These are phyloP conservation scores for Pleurotus djamor DNA, from an alignment of 768 basidiomycete genomes.

Conservation along the genomic window DNA sequence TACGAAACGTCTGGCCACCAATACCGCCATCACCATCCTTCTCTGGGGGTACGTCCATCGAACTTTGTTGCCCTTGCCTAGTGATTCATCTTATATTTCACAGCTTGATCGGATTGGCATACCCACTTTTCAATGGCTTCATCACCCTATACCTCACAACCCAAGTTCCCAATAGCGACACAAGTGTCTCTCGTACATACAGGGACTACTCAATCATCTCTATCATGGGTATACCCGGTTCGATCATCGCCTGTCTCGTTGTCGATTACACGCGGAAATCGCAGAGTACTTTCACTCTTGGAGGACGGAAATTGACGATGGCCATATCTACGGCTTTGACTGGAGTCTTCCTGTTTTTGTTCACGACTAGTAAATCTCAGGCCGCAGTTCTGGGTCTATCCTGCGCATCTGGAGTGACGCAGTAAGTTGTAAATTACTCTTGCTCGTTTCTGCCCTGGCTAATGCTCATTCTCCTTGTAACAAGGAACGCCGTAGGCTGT, in stretches of 20 bases:
- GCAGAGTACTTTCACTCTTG: slow-evolving; percentile 27
- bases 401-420: slow-evolving; percentile 38
- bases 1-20: slow-evolving; percentile 37
- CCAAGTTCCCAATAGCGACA: slow-evolving; percentile 20
- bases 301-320: slow-evolving; percentile 46
- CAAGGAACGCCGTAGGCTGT: slow-evolving; percentile 32
- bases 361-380: slow-evolving; percentile 42
- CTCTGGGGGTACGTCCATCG: slow-evolving; percentile 42
- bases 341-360: slow-evolving; percentile 47
- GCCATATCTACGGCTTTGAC: slow-evolving; percentile 41
- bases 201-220: slow-evolving; percentile 51
- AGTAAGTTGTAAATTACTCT: slow-evolving; percentile 22
- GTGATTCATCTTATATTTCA: not conserved
- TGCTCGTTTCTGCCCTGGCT: no score
- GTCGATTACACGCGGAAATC: slow-evolving; percentile 38
- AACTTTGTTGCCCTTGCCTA: not conserved
- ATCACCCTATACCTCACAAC: slow-evolving; percentile 44
- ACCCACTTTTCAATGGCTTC: slow-evolving; percentile 52
- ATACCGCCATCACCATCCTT: slow-evolving; percentile 44
- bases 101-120: slow-evolving; percentile 43
- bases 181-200: slow-evolving; percentile 29
- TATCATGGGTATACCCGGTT: slow-evolving; percentile 43
- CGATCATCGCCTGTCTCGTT: slow-evolving; percentile 40
- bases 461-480: not conserved
- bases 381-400: slow-evolving; percentile 42